Evolutionary conservation across 306 rosid genomes (phyloP), one percentile per base, ranked within the genome.

Genomic region (Nissolia schottii): DNA sequence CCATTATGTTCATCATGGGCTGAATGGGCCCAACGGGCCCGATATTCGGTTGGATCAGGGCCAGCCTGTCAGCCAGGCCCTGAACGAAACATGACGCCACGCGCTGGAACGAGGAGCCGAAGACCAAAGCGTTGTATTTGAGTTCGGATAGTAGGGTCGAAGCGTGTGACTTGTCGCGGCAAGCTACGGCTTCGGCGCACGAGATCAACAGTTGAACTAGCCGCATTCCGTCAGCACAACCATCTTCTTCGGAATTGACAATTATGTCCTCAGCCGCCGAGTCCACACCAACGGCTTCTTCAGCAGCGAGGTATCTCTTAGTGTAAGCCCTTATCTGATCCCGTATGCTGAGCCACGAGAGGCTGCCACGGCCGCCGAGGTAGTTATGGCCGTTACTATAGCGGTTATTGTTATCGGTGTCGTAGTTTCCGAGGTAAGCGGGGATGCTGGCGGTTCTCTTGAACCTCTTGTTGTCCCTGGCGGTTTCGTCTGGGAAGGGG

Each of bases 121-220:
- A 86, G 3, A 87, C 96, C 68, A 87, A 85, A 56, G 98, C 96
- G 64, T 82, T 84, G 53, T 77, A 60, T 46, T 84, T 73, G 9
- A 93, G 91, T 48, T 89, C 88, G 2, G 93, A 85, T 19, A 90
- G 75, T 53, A 93, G 73, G 6, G 64, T 46, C 0, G 97, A 89
- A 29, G 97, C 89, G 6, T 89, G 94, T 4, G 92, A 43, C 71
- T 79, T 90, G 55, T 90, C 96, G 0, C 98, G 92, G 40, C 94
- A 93, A 23, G 97, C 98, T 25, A 93, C 97, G 0, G 98, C 98
- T 62, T 93, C 97, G 1, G 97, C 98, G 29, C 96, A 90, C 27
- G 93, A 92, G 56, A 87, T 82, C 8, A 93, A 92, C 64, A 84
- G 97, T 18, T 89, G 94, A 76, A 93, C 91, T 5, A 93, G 92